Evolutionary conservation across 306 rosid species (phyloP).

Genomic region (Dalbergia cultrata): DNA sequence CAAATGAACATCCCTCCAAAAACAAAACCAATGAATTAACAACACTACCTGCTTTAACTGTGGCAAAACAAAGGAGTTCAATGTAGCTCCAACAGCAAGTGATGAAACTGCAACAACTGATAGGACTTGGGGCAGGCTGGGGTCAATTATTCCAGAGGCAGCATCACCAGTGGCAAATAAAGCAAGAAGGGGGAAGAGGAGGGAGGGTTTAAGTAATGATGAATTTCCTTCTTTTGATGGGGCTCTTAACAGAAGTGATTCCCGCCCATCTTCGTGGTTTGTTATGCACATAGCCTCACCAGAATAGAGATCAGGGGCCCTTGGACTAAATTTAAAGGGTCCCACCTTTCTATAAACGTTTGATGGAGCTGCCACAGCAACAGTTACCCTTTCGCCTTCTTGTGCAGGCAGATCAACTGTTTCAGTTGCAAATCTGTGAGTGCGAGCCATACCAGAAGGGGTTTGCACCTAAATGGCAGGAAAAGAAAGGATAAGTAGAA

Average conservation of each 20-base stretch:
- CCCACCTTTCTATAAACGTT: slow-evolving; percentile 79
- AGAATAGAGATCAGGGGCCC: slow-evolving; percentile 76
- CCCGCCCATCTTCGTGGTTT: slow-evolving; percentile 92
- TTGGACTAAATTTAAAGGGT: slow-evolving; percentile 85
- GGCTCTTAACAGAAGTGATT: slow-evolving; percentile 85
- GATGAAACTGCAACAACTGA: slow-evolving; percentile 79
- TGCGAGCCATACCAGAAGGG: slow-evolving; percentile 93
- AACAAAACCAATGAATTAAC: slow-evolving; percentile 24
- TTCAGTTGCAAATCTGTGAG: slow-evolving; percentile 94
- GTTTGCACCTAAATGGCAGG: slow-evolving; percentile 71
- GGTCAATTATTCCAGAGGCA: slow-evolving; percentile 87
- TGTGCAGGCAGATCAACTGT: slow-evolving; percentile 95
- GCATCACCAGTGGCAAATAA: slow-evolving; percentile 87
- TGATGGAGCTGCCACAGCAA: slow-evolving; percentile 92
- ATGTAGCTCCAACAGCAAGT: slow-evolving; percentile 80
- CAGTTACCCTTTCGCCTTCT: slow-evolving; percentile 91
- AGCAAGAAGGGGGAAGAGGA: slow-evolving; percentile 79
- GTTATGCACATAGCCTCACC: slow-evolving; percentile 95
- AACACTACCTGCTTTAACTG: slow-evolving; percentile 73
- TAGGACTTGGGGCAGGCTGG: slow-evolving; percentile 81
- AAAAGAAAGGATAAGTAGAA: slow-evolving; percentile 39
- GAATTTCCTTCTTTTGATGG: slow-evolving; percentile 72
- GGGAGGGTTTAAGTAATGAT: slow-evolving; percentile 71
- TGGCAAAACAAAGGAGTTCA: slow-evolving; percentile 75
- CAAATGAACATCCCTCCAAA: slow-evolving; percentile 23